A percentile compares a stretch with the other conserved stretches of the same genome.
Evolutionary conservation across 1,139 yeast genomes (phyloP).

Genomic region (Lodderomyces jiufengensis): DNA sequence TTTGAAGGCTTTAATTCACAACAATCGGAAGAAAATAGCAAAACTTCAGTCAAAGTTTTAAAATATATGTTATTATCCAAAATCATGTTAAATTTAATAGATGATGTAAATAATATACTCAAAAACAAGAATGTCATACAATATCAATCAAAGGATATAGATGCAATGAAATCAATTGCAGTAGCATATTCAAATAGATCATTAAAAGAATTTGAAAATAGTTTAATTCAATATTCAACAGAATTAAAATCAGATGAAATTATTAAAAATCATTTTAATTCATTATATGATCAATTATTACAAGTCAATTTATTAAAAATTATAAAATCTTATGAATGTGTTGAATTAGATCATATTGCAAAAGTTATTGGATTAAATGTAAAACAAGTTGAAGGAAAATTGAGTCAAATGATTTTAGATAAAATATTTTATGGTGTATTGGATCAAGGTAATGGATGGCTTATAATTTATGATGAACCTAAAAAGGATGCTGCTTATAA

Average conservation of each 20-base stretch:
- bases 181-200: conserved; percentile 88
- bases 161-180: conserved; percentile 94
- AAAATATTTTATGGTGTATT: conserved; percentile 91
- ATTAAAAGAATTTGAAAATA: conserved; percentile 81
- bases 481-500: conserved; percentile 86
- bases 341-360: conserved; percentile 86
- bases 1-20: conserved; percentile 77
- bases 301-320: conserved; percentile 93
- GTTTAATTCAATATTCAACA: conserved; percentile 63
- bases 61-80: conserved; percentile 91
- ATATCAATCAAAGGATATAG: conserved; percentile 69
- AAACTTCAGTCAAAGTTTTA: conserved; percentile 66
- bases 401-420: conserved; percentile 95
- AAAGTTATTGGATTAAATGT: conserved; percentile 83
- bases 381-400: conserved; percentile 88
- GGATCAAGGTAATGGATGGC: conserved; percentile 98
- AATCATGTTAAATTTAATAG: conserved; percentile 85
- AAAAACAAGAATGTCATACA: conserved; percentile 77
- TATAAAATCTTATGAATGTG: conserved; percentile 93
- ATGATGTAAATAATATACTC: conserved; percentile 77
- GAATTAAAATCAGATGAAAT: conserved; percentile 86
- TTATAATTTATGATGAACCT: conserved; percentile 87
- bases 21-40: conserved; percentile 43
- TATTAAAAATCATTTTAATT: conserved; percentile 88
- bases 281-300: conserved; percentile 85